phyloP scores from a whole-genome alignment of 228 moss, liverwort and hornwort genomes.

The Sphagnum magellanicum region DNA sequence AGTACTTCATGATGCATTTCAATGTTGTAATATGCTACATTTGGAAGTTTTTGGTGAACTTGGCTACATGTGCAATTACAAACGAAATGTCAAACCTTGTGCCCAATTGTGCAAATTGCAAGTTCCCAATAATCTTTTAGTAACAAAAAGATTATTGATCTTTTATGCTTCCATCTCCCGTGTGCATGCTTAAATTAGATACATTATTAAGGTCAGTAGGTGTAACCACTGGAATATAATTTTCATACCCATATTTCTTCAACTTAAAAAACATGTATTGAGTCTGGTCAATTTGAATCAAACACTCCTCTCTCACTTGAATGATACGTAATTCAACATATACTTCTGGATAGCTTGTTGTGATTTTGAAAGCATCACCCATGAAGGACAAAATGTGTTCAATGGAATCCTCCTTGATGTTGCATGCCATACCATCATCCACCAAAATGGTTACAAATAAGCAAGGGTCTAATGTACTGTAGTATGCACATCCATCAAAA shows the following conservation, averaged over 20 bases:
- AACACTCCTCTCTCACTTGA: not conserved
- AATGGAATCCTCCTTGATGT: not conserved
- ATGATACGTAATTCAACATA: not conserved
- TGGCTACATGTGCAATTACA: not conserved
- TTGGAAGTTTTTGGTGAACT: not conserved
- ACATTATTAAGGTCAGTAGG: not conserved
- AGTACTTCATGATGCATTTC: not conserved
- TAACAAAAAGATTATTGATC: not conserved
- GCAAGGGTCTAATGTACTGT: not conserved
- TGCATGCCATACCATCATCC: slow-evolving; percentile 8
- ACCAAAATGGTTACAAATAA: slow-evolving; percentile 6
- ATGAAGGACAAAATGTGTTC: not conserved
- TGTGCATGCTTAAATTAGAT: not conserved
- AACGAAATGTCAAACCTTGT: not conserved
- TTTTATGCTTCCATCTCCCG: not conserved
- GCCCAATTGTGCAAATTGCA: not conserved
- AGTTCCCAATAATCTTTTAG: not conserved
- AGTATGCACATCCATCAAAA: not conserved
- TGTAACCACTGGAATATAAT: not conserved
- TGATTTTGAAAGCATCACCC: not conserved
- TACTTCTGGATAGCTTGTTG: not conserved
- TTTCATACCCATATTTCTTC: not conserved
- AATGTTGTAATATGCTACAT: not conserved
- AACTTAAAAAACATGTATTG: not conserved
- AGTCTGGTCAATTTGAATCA: not conserved